phyloP scores from a whole-genome alignment of 129 eudicot genomes.

The Deinandra increscens region DNA sequence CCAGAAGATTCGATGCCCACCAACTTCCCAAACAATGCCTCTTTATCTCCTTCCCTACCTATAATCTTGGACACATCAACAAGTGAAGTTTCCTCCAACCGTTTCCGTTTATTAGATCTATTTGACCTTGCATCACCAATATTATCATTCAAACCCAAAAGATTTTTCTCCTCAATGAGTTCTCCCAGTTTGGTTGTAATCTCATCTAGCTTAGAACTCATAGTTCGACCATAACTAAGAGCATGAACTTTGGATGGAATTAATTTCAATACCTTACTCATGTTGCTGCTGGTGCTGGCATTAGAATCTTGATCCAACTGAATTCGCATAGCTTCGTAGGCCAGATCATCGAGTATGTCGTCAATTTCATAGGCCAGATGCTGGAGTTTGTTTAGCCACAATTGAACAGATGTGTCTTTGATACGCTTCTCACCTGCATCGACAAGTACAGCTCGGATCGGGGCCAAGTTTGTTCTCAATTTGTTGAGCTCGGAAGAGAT shows the following conservation, averaged over 20 bases:
- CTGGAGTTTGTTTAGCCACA: neutral
- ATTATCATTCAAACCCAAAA: neutral
- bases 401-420: neutral
- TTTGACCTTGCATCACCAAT: neutral
- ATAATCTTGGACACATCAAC: neutral
- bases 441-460: constrained; percentile 18
- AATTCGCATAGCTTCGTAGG: neutral
- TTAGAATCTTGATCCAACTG: too few relatives aligned
- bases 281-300: neutral
- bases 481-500: constrained; percentile 20
- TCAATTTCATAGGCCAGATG: constrained; percentile 17
- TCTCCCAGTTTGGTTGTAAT: neutral
- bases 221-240: constrained; percentile 2
- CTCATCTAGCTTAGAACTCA: constrained; percentile 2
- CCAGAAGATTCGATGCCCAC: neutral
- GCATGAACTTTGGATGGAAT: constrained; percentile 10
- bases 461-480: constrained; percentile 22
- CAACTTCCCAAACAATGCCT: neutral
- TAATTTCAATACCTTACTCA: neutral
- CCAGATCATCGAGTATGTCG: neutral
- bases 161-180: neutral
- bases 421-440: neutral
- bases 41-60: neutral
- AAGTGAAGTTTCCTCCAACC: neutral
- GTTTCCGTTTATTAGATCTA: neutral